phyloP scores from a whole-genome alignment of 441 rosid species.

The Lepidium campestre region DNA sequence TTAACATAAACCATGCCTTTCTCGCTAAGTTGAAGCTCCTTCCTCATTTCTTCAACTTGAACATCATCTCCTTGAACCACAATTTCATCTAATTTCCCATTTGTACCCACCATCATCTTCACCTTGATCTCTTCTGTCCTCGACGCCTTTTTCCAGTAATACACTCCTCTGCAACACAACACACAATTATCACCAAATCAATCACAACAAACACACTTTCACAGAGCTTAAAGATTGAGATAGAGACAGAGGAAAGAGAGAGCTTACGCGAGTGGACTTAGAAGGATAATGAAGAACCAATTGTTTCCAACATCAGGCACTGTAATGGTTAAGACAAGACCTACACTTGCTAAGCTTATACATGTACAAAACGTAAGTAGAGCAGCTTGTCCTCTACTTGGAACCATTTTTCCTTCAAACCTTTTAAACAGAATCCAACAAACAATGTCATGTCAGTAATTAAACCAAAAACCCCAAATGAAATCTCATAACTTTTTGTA shows the following conservation, averaged over 20 bases:
- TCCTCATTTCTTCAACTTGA: slow-evolving; percentile 82
- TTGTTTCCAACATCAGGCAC: slow-evolving; percentile 77
- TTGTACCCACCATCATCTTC: slow-evolving; percentile 56
- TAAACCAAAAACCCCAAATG: neutral
- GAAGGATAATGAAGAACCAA: slow-evolving; percentile 73
- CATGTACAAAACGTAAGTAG: slow-evolving; percentile 86
- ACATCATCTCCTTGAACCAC: slow-evolving; percentile 91
- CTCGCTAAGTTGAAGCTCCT: slow-evolving; percentile 70
- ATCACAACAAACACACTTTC: neutral
- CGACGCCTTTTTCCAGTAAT: slow-evolving; percentile 82
- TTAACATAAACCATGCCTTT: slow-evolving; percentile 93
- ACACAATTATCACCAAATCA: neutral
- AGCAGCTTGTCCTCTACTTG: slow-evolving; percentile 90
- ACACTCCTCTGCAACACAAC: slow-evolving; percentile 59
- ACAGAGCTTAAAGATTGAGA: neutral
- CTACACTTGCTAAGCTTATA: slow-evolving; percentile 86
- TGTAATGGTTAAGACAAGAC: slow-evolving; percentile 77
- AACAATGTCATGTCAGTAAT: slow-evolving; percentile 18
- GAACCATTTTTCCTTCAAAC: slow-evolving; percentile 80
- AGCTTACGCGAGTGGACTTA: slow-evolving; percentile 87
- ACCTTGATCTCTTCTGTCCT: slow-evolving; percentile 88
- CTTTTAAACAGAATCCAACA: neutral
- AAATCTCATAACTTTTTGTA: neutral
- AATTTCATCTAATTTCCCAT: slow-evolving; percentile 51
- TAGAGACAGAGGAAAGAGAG: neutral